Evolutionary conservation across 169 alveolate genomes (phyloP).

Genomic region (Plasmodium falciparum): DNA sequence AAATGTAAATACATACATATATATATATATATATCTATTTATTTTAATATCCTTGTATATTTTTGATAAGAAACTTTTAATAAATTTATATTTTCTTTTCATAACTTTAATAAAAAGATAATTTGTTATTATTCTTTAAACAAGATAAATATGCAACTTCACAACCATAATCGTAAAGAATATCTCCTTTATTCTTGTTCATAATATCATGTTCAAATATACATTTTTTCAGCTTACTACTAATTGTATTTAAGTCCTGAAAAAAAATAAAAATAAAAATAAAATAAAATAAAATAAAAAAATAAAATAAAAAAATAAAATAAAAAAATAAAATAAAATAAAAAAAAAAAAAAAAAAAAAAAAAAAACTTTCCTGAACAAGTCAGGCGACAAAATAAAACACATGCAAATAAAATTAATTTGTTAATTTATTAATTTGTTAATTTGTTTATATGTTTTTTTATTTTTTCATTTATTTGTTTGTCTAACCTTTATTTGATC

Average conservation of each 20-base stretch:
- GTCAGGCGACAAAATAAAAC: too few species aligned
- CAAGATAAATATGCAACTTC: constrained; percentile 69
- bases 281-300: not conserved
- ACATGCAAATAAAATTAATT: too few species aligned
- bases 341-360: too few species aligned
- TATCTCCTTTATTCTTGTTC: constrained; percentile 34
- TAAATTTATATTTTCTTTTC: not conserved
- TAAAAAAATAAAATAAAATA: too few species aligned
- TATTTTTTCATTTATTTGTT: not conserved
- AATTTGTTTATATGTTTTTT: too few species aligned
- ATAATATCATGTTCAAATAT: constrained; percentile 55
- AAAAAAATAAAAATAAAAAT: not conserved
- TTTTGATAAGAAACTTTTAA: too few species aligned
- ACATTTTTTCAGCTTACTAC: constrained; percentile 27
- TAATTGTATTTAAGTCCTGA: constrained; percentile 18
- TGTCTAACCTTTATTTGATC: constrained; percentile 27
- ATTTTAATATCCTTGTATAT: too few species aligned
- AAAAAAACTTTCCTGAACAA: too few species aligned
- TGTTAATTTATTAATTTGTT: too few species aligned
- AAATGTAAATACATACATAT: too few species aligned
- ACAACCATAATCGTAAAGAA: constrained; percentile 46
- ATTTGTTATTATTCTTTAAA: constrained; percentile 16
- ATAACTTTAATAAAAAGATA: constrained; percentile 9
- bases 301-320: too few species aligned
- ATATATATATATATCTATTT: too few species aligned